Evolutionary conservation across 768 basidiomycete species (phyloP).

Genomic region (Rhizopogon rudus): DNA sequence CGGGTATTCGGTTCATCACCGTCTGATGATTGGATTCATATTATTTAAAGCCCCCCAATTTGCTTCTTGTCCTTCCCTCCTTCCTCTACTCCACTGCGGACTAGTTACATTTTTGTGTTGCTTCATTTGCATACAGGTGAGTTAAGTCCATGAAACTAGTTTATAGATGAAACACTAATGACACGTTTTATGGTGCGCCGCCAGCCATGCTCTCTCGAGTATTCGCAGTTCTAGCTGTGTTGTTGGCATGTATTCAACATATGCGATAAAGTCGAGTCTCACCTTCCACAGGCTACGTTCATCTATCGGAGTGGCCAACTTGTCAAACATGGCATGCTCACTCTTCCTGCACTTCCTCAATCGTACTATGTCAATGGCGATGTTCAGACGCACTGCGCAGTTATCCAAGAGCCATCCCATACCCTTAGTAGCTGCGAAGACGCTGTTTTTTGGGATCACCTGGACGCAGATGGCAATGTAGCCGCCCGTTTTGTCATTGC

Average conservation of each 20-base stretch:
- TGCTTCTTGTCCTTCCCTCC: not conserved
- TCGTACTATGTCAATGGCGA: conserved; percentile 51
- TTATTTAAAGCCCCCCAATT: no score
- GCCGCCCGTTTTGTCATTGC: conserved; percentile 40
- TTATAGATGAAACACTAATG: not conserved
- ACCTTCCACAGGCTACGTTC: conserved; percentile 33
- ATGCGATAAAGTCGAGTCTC: not conserved
- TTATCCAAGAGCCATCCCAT: conserved; percentile 26
- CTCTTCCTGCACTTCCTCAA: conserved; percentile 37
- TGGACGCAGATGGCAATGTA: conserved; percentile 32
- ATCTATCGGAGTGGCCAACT: conserved; percentile 41
- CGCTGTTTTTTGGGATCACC: conserved; percentile 58
- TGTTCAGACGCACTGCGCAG: conserved; percentile 40
- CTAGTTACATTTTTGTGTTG: not conserved
- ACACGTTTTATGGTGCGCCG: not conserved
- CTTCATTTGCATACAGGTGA: not conserved
- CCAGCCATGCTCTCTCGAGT: not conserved
- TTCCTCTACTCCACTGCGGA: not conserved
- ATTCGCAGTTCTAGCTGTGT: not conserved
- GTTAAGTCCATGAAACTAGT: not conserved
- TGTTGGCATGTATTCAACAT: not conserved
- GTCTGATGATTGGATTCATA: no score
- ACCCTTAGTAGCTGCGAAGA: conserved; percentile 57
- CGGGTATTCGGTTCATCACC: no score
- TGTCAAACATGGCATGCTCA: conserved; percentile 37